These are phyloP conservation scores for Mycena rosella DNA, from an alignment of 768 basidiomycete species.

Conservation along the genomic window DNA sequence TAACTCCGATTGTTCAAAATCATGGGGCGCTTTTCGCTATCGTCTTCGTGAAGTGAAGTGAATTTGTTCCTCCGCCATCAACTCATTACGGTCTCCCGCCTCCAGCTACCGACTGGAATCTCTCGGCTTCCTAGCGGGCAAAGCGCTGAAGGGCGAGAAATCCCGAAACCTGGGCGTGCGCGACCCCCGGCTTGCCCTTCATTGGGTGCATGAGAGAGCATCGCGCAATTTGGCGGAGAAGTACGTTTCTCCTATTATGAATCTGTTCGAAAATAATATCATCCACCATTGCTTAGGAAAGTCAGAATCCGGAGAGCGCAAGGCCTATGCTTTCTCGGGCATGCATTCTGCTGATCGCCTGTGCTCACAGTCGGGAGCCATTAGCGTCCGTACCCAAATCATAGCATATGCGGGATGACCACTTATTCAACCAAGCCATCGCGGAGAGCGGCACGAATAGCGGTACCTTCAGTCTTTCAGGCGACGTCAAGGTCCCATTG, in stretches of 20 bases:
- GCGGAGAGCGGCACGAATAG: conserved; percentile 29
- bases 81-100: background rate
- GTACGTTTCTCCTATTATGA: conserved; percentile 37
- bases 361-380: conserved; percentile 44
- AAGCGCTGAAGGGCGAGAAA: conserved; percentile 44
- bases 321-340: no score
- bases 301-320: conserved; percentile 35
- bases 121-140: conserved; percentile 45
- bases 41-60: conserved; percentile 33
- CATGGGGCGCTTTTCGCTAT: conserved; percentile 48
- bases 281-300: conserved; percentile 19
- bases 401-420: conserved; percentile 44
- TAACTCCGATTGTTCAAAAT: conserved; percentile 8
- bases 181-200: conserved; percentile 51
- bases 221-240: conserved; percentile 44
- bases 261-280: background rate
- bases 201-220: conserved; percentile 53
- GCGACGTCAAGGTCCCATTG: no score
- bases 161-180: conserved; percentile 50
- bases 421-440: conserved; percentile 35
- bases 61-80: no score
- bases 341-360: conserved; percentile 13
- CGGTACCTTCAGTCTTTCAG: conserved; percentile 17
- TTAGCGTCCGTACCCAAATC: conserved; percentile 49
- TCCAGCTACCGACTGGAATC: conserved; percentile 40